These are phyloP conservation scores for Lichtheimia hyalospora DNA, from an alignment of 371 early-diverging fungal species.

Conservation along the genomic window DNA sequence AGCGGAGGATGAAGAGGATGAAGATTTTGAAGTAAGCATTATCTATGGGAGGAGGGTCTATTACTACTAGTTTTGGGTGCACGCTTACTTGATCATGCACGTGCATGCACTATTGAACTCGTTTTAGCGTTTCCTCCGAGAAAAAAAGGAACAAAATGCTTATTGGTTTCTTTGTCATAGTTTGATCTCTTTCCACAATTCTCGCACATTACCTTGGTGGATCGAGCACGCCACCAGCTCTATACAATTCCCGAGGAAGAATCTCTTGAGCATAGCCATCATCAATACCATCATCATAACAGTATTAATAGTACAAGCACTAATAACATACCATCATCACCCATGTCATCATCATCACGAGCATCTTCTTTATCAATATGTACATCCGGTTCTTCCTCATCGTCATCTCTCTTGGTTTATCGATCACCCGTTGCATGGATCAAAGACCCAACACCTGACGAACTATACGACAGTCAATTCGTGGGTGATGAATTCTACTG, in stretches of 20 bases:
- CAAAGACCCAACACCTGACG: slow-evolving; percentile 11
- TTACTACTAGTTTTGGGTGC: not conserved
- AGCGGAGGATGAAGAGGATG: not conserved
- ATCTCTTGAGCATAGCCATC: slow-evolving; percentile 3
- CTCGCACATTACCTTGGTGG: slow-evolving; percentile 11
- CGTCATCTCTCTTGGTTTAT: slow-evolving; percentile 3
- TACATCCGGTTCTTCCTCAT: too few relatives aligned
- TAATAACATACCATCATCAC: slow-evolving; percentile 9
- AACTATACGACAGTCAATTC: slow-evolving; percentile 16
- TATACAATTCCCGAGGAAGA: slow-evolving; percentile 5
- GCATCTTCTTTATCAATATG: slow-evolving; percentile 5
- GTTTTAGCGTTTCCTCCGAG: too few relatives aligned
- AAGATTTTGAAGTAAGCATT: not conserved
- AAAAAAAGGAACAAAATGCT: too few relatives aligned
- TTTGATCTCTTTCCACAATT: slow-evolving; percentile 8
- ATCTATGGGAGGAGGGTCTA: not conserved
- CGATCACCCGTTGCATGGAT: not conserved
- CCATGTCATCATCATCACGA: slow-evolving; percentile 13
- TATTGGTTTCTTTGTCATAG: not conserved
- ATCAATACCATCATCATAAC: not conserved
- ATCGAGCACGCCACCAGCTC: slow-evolving; percentile 15
- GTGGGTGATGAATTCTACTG: slow-evolving; percentile 35
- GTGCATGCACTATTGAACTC: not conserved
- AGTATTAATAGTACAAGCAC: slow-evolving; percentile 7
- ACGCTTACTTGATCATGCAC: slow-evolving; percentile 1